Evolutionary conservation across 495 filamentous ascomycete species (phyloP).

Genomic region (Sordaria brevicollis): DNA sequence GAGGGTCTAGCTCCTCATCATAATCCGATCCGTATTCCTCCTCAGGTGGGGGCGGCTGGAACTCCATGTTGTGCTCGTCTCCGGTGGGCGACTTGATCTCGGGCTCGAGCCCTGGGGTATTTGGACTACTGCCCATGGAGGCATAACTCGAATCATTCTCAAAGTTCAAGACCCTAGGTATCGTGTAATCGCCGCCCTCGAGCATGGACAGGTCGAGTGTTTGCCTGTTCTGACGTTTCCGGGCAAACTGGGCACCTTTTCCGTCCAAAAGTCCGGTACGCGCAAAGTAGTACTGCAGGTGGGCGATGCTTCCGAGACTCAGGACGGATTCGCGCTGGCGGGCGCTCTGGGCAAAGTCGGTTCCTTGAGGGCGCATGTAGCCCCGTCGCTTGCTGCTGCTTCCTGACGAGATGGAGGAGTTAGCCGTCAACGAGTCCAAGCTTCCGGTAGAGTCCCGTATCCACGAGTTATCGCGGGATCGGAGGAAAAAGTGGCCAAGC

Average conservation of each 20-base stretch:
- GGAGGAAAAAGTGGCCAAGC: constrained; percentile 34
- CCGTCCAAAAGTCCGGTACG: constrained; percentile 87
- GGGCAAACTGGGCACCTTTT: constrained; percentile 76
- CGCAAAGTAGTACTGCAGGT: constrained; percentile 97
- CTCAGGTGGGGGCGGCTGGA: constrained; percentile 20
- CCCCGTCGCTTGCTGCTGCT: constrained; percentile 57
- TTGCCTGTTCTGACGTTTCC: constrained; percentile 47
- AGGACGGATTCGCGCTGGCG: constrained; percentile 84
- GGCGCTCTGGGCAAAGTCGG: constrained; percentile 83
- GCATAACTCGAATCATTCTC: constrained; percentile 46
- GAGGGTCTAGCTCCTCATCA: constrained; percentile 47
- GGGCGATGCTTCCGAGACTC: constrained; percentile 91
- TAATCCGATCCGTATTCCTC: constrained; percentile 47
- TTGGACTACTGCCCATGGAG: constrained; percentile 46
- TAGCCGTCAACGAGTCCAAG: constrained; percentile 18
- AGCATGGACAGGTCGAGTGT: constrained; percentile 40
- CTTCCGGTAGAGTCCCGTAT: constrained; percentile 30
- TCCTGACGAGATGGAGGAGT: constrained; percentile 7
- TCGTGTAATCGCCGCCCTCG: constrained; percentile 26
- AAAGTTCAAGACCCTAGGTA: constrained; percentile 25
- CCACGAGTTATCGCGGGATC: constrained; percentile 22
- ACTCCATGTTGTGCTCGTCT: constrained; percentile 40
- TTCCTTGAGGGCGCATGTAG: constrained; percentile 84
- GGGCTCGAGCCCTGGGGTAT: constrained; percentile 26
- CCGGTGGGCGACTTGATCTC: constrained; percentile 46